These are phyloP conservation scores for Tolypocladium album DNA, from an alignment of 2,329 filamentous ascomycete species.

Conservation along the genomic window DNA sequence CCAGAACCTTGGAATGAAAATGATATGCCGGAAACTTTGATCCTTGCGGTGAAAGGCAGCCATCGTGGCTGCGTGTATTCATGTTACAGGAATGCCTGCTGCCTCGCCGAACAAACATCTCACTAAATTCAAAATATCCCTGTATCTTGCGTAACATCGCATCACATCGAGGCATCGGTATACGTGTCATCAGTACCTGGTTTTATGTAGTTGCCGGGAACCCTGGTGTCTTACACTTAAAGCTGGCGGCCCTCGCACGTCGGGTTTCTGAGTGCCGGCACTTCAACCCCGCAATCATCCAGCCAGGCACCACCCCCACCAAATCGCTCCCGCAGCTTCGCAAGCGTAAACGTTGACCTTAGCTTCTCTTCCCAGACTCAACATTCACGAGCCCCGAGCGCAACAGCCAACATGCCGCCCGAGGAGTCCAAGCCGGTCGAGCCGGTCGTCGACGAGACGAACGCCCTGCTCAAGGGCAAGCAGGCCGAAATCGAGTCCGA, in stretches of 20 bases:
- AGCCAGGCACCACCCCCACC: neutral
- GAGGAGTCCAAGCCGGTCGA: slow-evolving; percentile 56
- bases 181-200: neutral
- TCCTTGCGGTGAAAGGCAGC: neutral
- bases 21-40: neutral
- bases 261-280: neutral
- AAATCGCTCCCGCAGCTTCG: neutral
- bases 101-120: neutral
- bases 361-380: neutral
- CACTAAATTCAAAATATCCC: neutral
- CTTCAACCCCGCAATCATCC: neutral
- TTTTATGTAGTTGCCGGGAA: neutral
- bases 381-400: neutral
- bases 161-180: neutral
- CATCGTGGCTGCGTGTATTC: neutral
- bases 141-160: neutral
- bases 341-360: neutral
- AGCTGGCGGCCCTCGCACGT: neutral
- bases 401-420: slow-evolving; percentile 27
- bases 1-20: neutral
- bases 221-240: neutral
- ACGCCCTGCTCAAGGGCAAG: slow-evolving; percentile 34
- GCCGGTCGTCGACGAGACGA: slow-evolving; percentile 35
- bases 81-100: neutral
- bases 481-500: slow-evolving; percentile 34